Base-by-base conservation (phyloP, 768 basidiomycete genomes). In the Coprinellus aureogranulatus region DNA sequence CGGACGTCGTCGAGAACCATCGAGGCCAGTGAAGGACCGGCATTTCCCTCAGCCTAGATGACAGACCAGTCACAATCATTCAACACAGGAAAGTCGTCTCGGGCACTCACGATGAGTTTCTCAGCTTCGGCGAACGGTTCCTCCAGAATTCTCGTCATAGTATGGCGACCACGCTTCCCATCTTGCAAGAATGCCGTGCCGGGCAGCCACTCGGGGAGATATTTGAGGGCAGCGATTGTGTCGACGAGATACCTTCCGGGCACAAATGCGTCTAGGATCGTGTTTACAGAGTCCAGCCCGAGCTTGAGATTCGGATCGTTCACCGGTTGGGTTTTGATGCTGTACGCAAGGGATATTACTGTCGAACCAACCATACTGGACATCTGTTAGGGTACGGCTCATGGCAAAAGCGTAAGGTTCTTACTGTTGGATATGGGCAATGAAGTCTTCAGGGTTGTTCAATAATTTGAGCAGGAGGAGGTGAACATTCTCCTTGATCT, bases 161-260 rank as follows among this genome's bases (percentile, higher is more conserved):
- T 60, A 30, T 67, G 65, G 18, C 70, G 69, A 82, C 83, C 85
- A 23, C n/a, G 27, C 28, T 11, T 62, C 0, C 83, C 85, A 53
- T 82, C 79, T 31, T 72, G 72, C 64, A 81, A 74, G 76, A 87
- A 88, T 0, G 75, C 76, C 0, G 83, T 79, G 16, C 85, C 87
- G 2, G 87, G 87, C 34, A 82, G 64, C 81, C 82, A 88, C 44
- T 65, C 62, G 0, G 87, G 87, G 1, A 87, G 64, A 60, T 81
- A 68, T 62, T 73, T 73, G 20, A 78, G 67, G 8, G 66, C 39
- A 0, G 77, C 75, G 1, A 80, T 45, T 9, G 67, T 49, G 50
- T 83, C 81, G 8, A 85, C 80, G 4, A 81, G 66, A 57, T 75
- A 81, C 31, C 70, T 60, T 16, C 79, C 81, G 1, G 76, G 76